Evolutionary conservation across 306 rosid genomes (phyloP), one percentile per base, ranked within the genome.

Genomic region (Comarum palustre): DNA sequence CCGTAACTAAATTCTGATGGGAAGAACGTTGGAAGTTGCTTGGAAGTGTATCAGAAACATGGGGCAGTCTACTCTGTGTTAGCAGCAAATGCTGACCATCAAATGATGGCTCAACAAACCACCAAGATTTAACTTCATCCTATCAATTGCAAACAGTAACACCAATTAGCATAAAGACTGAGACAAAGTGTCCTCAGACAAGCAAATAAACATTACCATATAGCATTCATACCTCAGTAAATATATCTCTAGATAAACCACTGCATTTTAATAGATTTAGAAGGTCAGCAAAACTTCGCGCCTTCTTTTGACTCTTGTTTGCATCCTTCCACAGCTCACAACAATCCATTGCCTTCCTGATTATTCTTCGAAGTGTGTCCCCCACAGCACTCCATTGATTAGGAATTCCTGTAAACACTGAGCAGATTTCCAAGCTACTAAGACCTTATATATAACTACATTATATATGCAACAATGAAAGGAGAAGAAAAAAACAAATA

Each of bases 101-200:
- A n/a, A 76, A 75, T 29, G 87, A 86, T 34, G 87, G 86, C 77
- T 80, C 78, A 79, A 91, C 86, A 78, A 94, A 94, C 98, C 98
- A 94, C 98, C 97, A 94, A 54, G 89, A 81, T 57, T 86, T 85
- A 64, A 65, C 75, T 66, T 86, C 79, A 73, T 79, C 95, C 98
- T 93, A 80, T 61, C 59, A 36, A 41, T 27, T 43, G 29, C 48
- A 51, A 73, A 29, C 17, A 39, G 17, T 5, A 29, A 74, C 11
- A 3, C 32, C 25, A 66, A 55, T 41, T 57, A 67, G 52, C 32
- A 2, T 20, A 55, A 1, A 57, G 3, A 17, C 3, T 70, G 36
- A 54, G 43, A 32, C 17, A 71, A 66, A 46, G 24, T 73, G 78
- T 77, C 59, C 48, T 27, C 45, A 8, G n/a, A 55, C 54, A 62